Evolutionary conservation across 1,284 basidiomycete species (phyloP), one percentile per base, ranked within the genome.

Genomic region (Trichosporon coremiiforme): DNA sequence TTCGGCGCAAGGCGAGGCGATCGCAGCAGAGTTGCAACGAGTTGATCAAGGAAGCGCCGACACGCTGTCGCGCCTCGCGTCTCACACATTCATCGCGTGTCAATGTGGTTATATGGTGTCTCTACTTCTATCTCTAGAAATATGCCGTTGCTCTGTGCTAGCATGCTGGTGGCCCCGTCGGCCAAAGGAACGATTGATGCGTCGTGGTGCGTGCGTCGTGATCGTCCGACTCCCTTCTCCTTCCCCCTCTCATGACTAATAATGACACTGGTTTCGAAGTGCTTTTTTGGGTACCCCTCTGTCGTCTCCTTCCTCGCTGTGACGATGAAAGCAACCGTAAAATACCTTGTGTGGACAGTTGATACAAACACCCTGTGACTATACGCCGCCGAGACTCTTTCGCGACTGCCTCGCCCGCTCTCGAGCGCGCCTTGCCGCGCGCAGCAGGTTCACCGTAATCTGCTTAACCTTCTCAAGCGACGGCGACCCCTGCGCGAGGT

Each of bases 371-470:
- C 35, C 15, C 15, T 45, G 9, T 31, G 15, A 25, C 62, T 64
- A 70, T 17, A 65, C 66, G 5, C 66, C 66, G 20, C 73, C 73
- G 12, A 74, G 65, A 12, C 68, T 70, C 69, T 74, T 75, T 31
- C 75, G 60, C 20, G 64, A 53, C 67, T 74, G 73, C 20, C 75
- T 53, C 2, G 71, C 73, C 12, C 75, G 68, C 45, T 83, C 81
- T 60, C 77, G 79, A 8, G 80, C 78, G 35, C 76, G 70, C n/a
- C 79, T 68, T 15, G 80, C 78, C 0, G 80, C 78, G 20, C 81
- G 73, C 0, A 83, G 75, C 1, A 83, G 68, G 35, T 72, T 72
- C 33, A 75, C 73, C 17, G 82, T 65, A 1, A 76, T 78, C 12
- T 71, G 74, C 68, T 76, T 78, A 53, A 81, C 66, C 66, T 74